Evolutionary conservation across 2,329 filamentous ascomycete species (phyloP).

Genomic region (Trematosphaeria pertusa): DNA sequence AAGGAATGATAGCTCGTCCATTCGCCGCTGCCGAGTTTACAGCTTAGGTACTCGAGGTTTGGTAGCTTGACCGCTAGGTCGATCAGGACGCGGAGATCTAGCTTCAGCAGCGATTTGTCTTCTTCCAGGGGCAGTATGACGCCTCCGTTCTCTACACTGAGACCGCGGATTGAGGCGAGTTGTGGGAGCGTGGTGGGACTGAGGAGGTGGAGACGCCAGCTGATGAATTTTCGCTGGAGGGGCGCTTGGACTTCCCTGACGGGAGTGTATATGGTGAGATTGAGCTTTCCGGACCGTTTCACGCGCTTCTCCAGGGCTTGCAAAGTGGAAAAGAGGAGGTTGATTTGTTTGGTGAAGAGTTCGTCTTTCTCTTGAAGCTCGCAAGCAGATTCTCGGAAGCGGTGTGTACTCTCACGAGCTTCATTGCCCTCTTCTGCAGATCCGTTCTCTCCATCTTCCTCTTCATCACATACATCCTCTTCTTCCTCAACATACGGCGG

Average conservation of each 20-base stretch:
- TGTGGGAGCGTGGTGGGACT: slow-evolving; percentile 4
- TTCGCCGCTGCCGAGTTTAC: slow-evolving; percentile 6
- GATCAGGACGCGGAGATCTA: slow-evolving; percentile 12
- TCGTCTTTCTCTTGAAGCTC: slow-evolving; percentile 17
- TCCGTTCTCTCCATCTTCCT: too few species aligned
- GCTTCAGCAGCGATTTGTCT: slow-evolving; percentile 6
- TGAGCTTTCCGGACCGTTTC: slow-evolving; percentile 4
- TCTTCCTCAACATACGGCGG: slow-evolving; percentile 1
- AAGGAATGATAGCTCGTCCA: slow-evolving; percentile 3
- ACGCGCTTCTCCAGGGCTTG: slow-evolving; percentile 14
- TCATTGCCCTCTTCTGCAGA: background rate
- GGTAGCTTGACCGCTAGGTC: slow-evolving; percentile 12
- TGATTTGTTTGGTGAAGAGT: slow-evolving; percentile 17
- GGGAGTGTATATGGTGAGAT: slow-evolving; percentile 15
- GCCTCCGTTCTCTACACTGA: background rate
- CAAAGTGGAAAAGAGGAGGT: slow-evolving; percentile 13
- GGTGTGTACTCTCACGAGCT: background rate
- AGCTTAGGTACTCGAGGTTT: slow-evolving; percentile 6
- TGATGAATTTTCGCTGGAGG: slow-evolving; percentile 6
- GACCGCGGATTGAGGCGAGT: slow-evolving; percentile 3
- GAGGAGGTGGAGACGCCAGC: slow-evolving; percentile 13
- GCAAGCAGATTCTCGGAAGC: slow-evolving; percentile 14
- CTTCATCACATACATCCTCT: too few species aligned
- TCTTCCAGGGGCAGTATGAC: slow-evolving; percentile 3
- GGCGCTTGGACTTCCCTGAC: background rate